Evolutionary conservation across 352 stramenopile species (phyloP).

Genomic region (Phytophthora sp.): DNA sequence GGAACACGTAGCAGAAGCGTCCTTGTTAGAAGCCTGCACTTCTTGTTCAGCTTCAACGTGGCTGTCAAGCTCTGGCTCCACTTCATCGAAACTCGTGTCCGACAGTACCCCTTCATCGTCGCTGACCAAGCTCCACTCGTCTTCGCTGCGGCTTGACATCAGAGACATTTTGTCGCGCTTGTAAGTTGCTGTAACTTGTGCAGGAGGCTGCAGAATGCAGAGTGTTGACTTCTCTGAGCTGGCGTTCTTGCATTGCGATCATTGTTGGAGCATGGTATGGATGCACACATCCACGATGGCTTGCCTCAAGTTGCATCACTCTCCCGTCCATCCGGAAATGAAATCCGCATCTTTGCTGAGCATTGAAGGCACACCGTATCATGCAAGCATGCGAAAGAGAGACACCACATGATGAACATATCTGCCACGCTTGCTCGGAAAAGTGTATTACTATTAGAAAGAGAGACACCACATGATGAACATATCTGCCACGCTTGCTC

Average conservation of each 20-base stretch:
- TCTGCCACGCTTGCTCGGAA: slow-evolving; percentile 9
- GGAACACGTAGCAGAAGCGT: neutral
- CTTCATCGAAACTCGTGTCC: slow-evolving; percentile 38
- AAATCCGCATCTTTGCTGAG: slow-evolving; percentile 20
- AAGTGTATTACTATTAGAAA: slow-evolving; percentile 30
- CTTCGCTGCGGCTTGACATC: slow-evolving; percentile 36
- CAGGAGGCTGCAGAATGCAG: slow-evolving; percentile 9
- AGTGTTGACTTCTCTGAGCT: neutral
- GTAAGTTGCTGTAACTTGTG: neutral
- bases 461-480: slow-evolving; percentile 26
- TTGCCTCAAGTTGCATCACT: slow-evolving; percentile 14
- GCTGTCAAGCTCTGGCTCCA: slow-evolving; percentile 31
- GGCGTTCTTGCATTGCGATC: neutral
- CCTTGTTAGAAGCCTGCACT: neutral
- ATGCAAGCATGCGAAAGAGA: too few relatives aligned
- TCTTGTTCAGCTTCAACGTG: slow-evolving; percentile 31
- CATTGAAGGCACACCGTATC: too few relatives aligned
- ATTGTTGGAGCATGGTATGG: slow-evolving; percentile 17
- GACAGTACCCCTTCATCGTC: slow-evolving; percentile 36
- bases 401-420: neutral
- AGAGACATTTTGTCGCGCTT: neutral
- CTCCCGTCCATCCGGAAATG: slow-evolving; percentile 28
- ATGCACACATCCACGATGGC: slow-evolving; percentile 7
- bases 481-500: slow-evolving; percentile 23
- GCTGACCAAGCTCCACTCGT: slow-evolving; percentile 70